phyloP scores from a whole-genome alignment of 257 asterid species.

The Solanum medicagineum region DNA sequence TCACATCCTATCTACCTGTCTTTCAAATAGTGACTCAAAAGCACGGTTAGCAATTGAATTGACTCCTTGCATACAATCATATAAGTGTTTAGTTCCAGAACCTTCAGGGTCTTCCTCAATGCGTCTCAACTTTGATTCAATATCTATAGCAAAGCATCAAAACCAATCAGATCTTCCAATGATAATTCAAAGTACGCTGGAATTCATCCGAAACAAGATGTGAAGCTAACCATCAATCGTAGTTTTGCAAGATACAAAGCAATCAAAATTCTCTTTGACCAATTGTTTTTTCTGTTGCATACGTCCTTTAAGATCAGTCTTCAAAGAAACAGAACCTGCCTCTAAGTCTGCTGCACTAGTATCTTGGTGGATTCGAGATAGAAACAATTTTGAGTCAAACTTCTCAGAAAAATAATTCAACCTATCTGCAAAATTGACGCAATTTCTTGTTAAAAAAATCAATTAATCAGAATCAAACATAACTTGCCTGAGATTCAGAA shows the following conservation, averaged over 20 bases:
- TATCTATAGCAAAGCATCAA: constrained; percentile 40
- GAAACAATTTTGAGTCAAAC: constrained; percentile 72
- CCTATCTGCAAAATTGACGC: constrained; percentile 49
- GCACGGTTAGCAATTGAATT: constrained; percentile 79
- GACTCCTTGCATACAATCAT: constrained; percentile 75
- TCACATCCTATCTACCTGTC: constrained; percentile 64
- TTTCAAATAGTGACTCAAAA: constrained; percentile 89
- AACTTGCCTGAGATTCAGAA: background rate
- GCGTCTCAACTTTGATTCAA: constrained; percentile 88
- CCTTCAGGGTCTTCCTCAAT: constrained; percentile 99
- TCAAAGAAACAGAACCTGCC: constrained; percentile 75
- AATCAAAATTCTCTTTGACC: constrained; percentile 98
- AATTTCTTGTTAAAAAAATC: background rate
- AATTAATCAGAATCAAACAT: background rate
- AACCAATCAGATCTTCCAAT: background rate
- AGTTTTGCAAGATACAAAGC: constrained; percentile 97
- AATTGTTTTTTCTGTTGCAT: constrained; percentile 93
- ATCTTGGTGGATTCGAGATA: constrained; percentile 86
- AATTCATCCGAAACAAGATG: background rate
- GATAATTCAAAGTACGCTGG: background rate
- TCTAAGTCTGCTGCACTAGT: constrained; percentile 85
- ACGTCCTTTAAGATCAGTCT: constrained; percentile 81
- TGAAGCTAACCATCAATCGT: constrained; percentile 86
- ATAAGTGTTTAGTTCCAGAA: constrained; percentile 77
- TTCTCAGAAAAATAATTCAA: constrained; percentile 80